phyloP scores from a whole-genome alignment of 1,284 basidiomycete genomes.

The Lentinula novae-zelandiae region DNA sequence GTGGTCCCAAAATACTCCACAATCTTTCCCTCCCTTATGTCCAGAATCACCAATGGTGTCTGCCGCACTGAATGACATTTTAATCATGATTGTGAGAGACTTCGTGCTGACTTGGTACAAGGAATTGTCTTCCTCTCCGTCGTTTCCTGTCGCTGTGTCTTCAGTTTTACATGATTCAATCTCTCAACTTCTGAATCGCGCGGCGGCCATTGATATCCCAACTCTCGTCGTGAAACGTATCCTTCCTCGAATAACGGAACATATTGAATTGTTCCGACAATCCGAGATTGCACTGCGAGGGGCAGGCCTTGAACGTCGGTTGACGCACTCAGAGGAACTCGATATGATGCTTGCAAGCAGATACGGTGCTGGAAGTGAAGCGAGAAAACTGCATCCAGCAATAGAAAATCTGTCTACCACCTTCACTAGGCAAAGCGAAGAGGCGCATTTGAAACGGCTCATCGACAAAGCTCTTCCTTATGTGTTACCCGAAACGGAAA shows the following conservation, averaged over 20 bases:
- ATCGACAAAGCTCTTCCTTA: slow-evolving; percentile 68
- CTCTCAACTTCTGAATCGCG: slow-evolving; percentile 51
- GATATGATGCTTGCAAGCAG: slow-evolving; percentile 80
- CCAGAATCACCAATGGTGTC: slow-evolving; percentile 65
- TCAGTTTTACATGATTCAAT: slow-evolving; percentile 68
- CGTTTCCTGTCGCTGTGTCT: slow-evolving; percentile 86
- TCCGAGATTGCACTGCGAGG: slow-evolving; percentile 84
- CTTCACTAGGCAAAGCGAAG: slow-evolving; percentile 87
- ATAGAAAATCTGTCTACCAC: slow-evolving; percentile 83
- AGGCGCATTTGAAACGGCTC: slow-evolving; percentile 74
- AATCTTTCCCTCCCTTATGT: slow-evolving; percentile 56
- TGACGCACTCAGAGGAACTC: slow-evolving; percentile 84
- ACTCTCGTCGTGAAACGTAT: slow-evolving; percentile 80
- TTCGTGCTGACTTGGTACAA: slow-evolving; percentile 87
- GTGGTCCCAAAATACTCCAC: slow-evolving; percentile 73
- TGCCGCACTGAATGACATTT: slow-evolving; percentile 68
- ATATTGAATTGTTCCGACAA: slow-evolving; percentile 88
- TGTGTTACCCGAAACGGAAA: slow-evolving; percentile 76
- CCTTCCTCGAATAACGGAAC: slow-evolving; percentile 82
- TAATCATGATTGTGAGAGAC: slow-evolving; percentile 76
- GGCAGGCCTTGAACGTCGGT: slow-evolving; percentile 67
- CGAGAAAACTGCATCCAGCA: slow-evolving; percentile 68
- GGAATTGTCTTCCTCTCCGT: slow-evolving; percentile 77
- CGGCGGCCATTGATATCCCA: slow-evolving; percentile 67
- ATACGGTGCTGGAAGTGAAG: slow-evolving; percentile 60